A percentile compares a stretch with the other conserved stretches of the same genome.
phyloP scores from a whole-genome alignment of 176 grass and related monocot species.

The Musa acuminata region DNA sequence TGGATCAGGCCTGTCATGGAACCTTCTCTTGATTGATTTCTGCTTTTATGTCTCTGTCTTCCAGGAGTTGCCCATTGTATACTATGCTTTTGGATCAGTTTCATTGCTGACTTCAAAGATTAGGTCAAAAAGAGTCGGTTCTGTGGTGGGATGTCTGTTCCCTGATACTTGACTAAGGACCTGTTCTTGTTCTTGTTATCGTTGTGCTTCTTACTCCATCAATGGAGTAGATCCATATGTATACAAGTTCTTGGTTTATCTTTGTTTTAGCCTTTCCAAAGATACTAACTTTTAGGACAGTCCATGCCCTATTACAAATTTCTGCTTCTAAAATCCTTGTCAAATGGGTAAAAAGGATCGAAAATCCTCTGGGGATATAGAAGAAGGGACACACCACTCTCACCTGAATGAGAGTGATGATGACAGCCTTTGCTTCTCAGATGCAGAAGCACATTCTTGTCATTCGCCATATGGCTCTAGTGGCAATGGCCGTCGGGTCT shows the following conservation, averaged over 20 bases:
- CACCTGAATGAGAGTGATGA: not conserved
- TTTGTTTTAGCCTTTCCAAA: not conserved
- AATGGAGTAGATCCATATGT: too few species aligned
- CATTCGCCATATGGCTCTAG: constrained; percentile 31
- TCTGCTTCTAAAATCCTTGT: not conserved
- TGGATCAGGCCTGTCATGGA: not conserved
- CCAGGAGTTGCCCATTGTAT: not conserved
- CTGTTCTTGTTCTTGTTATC: not conserved
- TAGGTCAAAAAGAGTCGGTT: not conserved
- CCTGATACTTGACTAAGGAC: too few species aligned
- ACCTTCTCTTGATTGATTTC: not conserved
- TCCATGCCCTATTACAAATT: not conserved
- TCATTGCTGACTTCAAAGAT: not conserved
- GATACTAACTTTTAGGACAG: not conserved
- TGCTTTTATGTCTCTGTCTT: too few species aligned
- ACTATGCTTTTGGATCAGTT: not conserved
- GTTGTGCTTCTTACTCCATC: not conserved
- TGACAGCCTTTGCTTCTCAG: constrained; percentile 10
- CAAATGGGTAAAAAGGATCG: constrained; percentile 1
- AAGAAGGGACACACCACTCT: not conserved
- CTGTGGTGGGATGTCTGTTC: not conserved
- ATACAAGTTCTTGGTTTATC: not conserved
- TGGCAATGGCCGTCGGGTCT: constrained; percentile 14
- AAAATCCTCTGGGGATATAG: constrained; percentile 11
- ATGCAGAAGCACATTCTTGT: constrained; percentile 27